These are phyloP conservation scores for Zostera marina DNA, from an alignment of 116 monocot genomes.

Conservation along the genomic window DNA sequence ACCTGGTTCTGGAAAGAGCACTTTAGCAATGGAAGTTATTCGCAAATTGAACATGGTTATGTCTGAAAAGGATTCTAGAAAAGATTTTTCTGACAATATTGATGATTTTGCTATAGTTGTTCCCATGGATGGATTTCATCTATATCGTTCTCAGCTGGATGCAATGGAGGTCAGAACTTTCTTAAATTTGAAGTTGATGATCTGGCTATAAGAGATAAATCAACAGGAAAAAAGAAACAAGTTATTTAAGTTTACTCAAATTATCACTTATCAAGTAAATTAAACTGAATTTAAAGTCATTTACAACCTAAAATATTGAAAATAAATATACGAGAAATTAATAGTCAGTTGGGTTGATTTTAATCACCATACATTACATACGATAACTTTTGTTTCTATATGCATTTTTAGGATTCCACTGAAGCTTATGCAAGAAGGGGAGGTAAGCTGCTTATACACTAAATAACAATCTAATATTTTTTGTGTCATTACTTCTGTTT, in stretches of 20 bases:
- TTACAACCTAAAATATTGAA: neutral
- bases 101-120: conserved; percentile 44
- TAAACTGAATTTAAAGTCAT: neutral
- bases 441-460: conserved; percentile 31
- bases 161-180: conserved; percentile 55
- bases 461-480: too few relatives aligned
- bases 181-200: too few relatives aligned
- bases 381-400: neutral
- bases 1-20: conserved; percentile 74
- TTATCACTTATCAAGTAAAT: neutral
- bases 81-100: neutral
- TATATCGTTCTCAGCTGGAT: conserved; percentile 81
- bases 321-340: too few relatives aligned
- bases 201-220: too few relatives aligned
- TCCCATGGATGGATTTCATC: conserved; percentile 99
- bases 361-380: neutral
- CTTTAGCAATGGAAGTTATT: conserved; percentile 61
- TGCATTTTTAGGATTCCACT: conserved; percentile 44
- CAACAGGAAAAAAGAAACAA: too few relatives aligned
- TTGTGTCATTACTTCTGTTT: neutral
- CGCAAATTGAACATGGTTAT: conserved; percentile 38
- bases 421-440: conserved; percentile 99
- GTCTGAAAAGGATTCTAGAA: conserved; percentile 9
- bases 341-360: neutral
- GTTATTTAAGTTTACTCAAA: too few relatives aligned